A percentile compares a stretch with the other conserved stretches of the same genome.
Evolutionary conservation across 2,329 filamentous ascomycete species (phyloP).

Genomic region (Diaporthe australafricana): DNA sequence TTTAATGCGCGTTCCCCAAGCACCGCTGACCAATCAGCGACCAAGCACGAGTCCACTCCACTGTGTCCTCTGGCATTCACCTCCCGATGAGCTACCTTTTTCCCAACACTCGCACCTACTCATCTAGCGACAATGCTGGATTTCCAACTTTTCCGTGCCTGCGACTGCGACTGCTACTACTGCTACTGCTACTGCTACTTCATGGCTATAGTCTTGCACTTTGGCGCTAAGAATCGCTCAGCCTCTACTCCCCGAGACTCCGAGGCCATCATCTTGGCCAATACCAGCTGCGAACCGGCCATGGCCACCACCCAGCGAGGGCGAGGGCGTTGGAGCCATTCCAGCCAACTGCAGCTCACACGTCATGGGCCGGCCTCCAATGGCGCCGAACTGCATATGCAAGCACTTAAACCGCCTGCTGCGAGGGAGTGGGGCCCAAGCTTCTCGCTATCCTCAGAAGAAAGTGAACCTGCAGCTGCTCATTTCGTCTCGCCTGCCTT

Average conservation of each 20-base stretch:
- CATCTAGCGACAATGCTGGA: too few species aligned
- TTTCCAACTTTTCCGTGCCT: not conserved
- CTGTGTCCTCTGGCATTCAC: not conserved
- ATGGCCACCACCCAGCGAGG: not conserved
- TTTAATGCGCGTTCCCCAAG: not conserved
- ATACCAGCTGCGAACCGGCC: not conserved
- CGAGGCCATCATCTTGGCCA: not conserved
- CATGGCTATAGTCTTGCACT: not conserved
- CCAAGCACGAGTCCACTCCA: not conserved
- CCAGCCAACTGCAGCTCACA: constrained; percentile 32
- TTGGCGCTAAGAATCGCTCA: constrained; percentile 22
- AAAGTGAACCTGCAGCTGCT: constrained; percentile 36
- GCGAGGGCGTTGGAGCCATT: constrained; percentile 20
- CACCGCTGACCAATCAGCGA: constrained; percentile 6
- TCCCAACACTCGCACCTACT: not conserved
- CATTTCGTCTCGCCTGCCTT: constrained; percentile 34
- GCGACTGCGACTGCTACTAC: not conserved
- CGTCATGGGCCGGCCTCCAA: constrained; percentile 34
- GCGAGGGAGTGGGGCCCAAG: constrained; percentile 27
- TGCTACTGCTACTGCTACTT: not conserved
- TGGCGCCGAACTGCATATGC: constrained; percentile 32
- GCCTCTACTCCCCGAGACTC: not conserved
- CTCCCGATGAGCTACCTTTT: not conserved
- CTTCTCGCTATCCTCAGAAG: not conserved
- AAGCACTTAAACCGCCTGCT: constrained; percentile 37